Base-by-base conservation (phyloP, 1,284 basidiomycete species). In the Takashimella koratensis region DNA sequence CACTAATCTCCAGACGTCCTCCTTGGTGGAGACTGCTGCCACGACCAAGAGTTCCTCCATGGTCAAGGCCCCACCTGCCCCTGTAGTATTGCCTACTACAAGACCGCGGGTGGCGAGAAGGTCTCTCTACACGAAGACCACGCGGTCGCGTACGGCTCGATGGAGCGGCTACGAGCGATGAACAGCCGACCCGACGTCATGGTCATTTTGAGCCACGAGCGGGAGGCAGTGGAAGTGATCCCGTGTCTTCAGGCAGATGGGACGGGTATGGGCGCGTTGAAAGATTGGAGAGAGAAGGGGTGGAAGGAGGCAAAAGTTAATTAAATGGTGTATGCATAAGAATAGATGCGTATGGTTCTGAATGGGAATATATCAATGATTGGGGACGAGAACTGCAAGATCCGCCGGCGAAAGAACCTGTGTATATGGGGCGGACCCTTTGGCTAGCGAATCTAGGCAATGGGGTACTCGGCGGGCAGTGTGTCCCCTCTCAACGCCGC, bases 141-240 rank as follows among this genome's bases (percentile, higher is more conserved):
- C 19, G 36, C 40, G 1, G 36, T 56, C n/a, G 56, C 55, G 25
- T 56, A 49, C 3, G 45, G 56, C 21, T 57, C 54, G 11, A 62
- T 63, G 3, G 57, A 57, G 5, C 51, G 49, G 22, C 23, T 64
- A 40, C 60, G 54, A 10, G 44, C 61, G 13, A 57, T 60, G 58
- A 57, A 51, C 21, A 47, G 27, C 3, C 60, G 63, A 43, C 56
- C 61, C 1, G 59, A 67, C 25, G 48, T 67, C 43, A 64, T 67
- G 63, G 63, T 62, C 4, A 24, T 64, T 25, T 43, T 67, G 24
- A 63, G 63, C 12, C 61, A 67, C 45, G 65, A 67, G 27, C 52
- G 47, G 10, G 53, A 62, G 43, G 58, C 57, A 3, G 46, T 53
- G 13, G 59, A 58, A 20, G 46, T 65, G 6, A 25, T 63, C 11